phyloP scores from a whole-genome alignment of 140 eudicot genomes.

The Cichorium intybus region DNA sequence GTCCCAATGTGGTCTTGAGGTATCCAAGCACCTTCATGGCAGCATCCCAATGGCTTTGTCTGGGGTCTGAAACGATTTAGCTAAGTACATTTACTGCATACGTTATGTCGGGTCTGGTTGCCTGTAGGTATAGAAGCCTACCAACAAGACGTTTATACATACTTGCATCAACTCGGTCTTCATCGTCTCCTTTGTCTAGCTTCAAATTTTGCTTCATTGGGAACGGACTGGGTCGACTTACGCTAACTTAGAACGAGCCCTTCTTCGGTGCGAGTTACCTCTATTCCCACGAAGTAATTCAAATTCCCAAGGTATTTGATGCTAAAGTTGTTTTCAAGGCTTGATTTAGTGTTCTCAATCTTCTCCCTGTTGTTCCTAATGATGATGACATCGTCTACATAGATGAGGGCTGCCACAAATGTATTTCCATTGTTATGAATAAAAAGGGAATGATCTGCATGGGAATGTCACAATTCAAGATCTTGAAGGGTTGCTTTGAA shows the following conservation, averaged over 20 bases:
- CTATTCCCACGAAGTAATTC: neutral
- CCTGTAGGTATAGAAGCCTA: too few species aligned
- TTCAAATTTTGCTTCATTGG: too few species aligned
- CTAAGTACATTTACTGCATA: too few species aligned
- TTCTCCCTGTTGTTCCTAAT: neutral
- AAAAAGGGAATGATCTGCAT: neutral
- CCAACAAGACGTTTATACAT: too few species aligned
- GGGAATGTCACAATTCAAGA: neutral
- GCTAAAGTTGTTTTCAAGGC: neutral
- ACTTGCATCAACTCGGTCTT: too few species aligned
- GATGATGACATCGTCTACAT: constrained; percentile 5
- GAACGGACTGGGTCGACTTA: too few species aligned
- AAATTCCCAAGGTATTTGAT: neutral
- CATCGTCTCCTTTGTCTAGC: too few species aligned
- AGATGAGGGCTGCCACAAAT: neutral
- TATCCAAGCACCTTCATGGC: too few species aligned
- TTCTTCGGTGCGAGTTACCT: neutral
- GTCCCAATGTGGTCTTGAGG: too few species aligned
- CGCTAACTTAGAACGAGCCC: constrained; percentile 1
- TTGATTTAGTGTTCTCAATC: neutral
- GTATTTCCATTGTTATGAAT: neutral
- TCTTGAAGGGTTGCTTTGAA: neutral
- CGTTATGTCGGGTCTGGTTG: too few species aligned
- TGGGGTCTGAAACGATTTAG: too few species aligned
- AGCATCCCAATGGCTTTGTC: too few species aligned